Conservation (phyloP, 306 rosid species). For the Astragalus glycyphyllos region DNA sequence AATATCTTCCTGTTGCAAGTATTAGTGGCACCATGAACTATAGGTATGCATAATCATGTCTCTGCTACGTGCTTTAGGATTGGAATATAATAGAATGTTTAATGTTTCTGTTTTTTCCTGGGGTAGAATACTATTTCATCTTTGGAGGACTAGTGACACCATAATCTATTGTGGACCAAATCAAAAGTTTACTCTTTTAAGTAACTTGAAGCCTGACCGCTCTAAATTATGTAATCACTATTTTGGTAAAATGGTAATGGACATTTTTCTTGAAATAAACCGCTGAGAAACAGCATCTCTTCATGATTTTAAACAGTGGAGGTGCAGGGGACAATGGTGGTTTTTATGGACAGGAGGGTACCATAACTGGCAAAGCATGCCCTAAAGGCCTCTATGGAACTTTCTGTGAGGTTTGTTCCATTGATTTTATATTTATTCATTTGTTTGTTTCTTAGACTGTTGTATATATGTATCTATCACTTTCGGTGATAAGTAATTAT, state of each 20-base stretch:
- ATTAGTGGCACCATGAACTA: conserved; percentile 73
- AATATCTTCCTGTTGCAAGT: conserved; percentile 87
- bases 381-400: conserved; percentile 93
- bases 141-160: conserved; percentile 25
- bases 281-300: conserved; percentile 42
- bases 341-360: conserved; percentile 73
- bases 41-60: conserved; percentile 58
- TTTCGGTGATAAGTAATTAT: conserved; percentile 16
- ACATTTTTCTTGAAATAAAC: conserved; percentile 15
- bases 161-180: conserved; percentile 9
- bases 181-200: not conserved
- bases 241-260: conserved; percentile 8
- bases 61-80: conserved; percentile 7
- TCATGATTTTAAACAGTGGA: conserved; percentile 69
- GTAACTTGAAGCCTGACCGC: conserved; percentile 28
- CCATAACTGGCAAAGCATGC: conserved; percentile 87
- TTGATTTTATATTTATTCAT: conserved; percentile 13
- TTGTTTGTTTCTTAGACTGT: conserved; percentile 23
- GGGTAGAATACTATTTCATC: not conserved
- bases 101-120: conserved; percentile 31
- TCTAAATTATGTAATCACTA: conserved; percentile 21
- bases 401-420: conserved; percentile 75
- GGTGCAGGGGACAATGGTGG: conserved; percentile 87
- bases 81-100: conserved; percentile 6
- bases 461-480: conserved; percentile 30